Evolutionary conservation across 176 grass and related monocot genomes (phyloP).

Genomic region (Eleusine indica): DNA sequence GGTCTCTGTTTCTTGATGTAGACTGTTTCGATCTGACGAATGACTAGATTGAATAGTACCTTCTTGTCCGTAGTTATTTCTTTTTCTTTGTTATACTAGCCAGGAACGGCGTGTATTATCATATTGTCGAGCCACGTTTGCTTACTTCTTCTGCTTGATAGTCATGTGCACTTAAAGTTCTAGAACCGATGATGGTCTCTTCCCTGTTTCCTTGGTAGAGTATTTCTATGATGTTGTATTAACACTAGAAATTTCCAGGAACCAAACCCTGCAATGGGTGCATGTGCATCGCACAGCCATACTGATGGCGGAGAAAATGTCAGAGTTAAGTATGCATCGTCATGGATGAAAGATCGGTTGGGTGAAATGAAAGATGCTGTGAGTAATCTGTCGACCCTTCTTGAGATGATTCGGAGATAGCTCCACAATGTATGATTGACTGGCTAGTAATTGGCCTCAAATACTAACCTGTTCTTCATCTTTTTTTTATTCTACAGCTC

Average conservation of each 20-base stretch:
- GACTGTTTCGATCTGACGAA: neutral
- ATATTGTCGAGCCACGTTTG: neutral
- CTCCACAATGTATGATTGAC: neutral
- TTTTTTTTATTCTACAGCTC: conserved; percentile 31
- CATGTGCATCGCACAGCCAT: neutral
- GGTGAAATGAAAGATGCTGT: conserved; percentile 26
- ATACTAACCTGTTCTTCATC: conserved; percentile 12
- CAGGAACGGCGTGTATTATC: neutral
- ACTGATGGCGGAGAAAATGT: conserved; percentile 31
- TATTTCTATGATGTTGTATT: conserved; percentile 15
- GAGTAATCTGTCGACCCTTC: conserved; percentile 36
- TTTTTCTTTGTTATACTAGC: neutral
- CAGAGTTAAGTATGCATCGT: conserved; percentile 32
- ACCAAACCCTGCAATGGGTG: conserved; percentile 36
- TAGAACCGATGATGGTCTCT: neutral
- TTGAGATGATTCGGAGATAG: neutral
- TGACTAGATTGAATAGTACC: neutral
- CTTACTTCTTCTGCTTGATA: conserved; percentile 8
- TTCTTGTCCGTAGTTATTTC: neutral
- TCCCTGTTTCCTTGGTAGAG: conserved; percentile 3
- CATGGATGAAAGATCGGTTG: conserved; percentile 24
- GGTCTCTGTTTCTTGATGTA: neutral
- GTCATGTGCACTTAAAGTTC: neutral
- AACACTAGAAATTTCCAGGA: conserved; percentile 32
- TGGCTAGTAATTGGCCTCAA: conserved; percentile 3